phyloP scores from a whole-genome alignment of 257 asterid species.

The Solanum infundibuliforme region DNA sequence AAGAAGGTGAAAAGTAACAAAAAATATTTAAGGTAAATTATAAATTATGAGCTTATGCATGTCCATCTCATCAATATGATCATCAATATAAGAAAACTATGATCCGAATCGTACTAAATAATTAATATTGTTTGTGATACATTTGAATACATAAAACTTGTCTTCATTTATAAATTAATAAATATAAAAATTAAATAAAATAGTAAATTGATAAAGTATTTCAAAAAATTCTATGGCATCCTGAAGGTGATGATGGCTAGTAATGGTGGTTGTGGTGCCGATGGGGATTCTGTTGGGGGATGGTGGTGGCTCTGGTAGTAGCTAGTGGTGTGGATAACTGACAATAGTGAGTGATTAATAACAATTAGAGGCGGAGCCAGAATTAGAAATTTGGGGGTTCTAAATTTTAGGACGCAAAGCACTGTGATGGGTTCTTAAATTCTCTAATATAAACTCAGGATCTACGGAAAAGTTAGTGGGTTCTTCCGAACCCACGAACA shows the following conservation, averaged over 20 bases:
- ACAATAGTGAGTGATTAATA: neutral
- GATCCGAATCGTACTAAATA: neutral
- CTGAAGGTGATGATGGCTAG: neutral
- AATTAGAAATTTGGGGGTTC: no score
- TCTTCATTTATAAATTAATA: neutral
- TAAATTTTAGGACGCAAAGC: no score
- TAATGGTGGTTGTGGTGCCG: neutral
- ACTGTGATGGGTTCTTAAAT: no score
- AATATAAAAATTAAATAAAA: neutral
- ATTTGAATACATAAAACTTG: neutral
- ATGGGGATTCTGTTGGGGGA: neutral
- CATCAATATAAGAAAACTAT: neutral
- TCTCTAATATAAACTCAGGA: no score
- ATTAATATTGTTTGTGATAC: neutral
- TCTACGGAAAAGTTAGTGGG: no score
- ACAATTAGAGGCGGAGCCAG: no score
- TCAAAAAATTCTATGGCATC: neutral
- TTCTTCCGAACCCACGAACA: no score
- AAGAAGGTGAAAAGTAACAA: conserved; percentile 54
- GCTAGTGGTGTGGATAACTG: neutral
- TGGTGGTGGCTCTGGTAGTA: neutral
- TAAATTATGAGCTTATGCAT: neutral
- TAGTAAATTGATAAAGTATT: no score
- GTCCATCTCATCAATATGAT: neutral
- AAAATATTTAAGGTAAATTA: conserved; percentile 37